phyloP scores from a whole-genome alignment of 768 basidiomycete genomes.

The Boletus subparvulus region DNA sequence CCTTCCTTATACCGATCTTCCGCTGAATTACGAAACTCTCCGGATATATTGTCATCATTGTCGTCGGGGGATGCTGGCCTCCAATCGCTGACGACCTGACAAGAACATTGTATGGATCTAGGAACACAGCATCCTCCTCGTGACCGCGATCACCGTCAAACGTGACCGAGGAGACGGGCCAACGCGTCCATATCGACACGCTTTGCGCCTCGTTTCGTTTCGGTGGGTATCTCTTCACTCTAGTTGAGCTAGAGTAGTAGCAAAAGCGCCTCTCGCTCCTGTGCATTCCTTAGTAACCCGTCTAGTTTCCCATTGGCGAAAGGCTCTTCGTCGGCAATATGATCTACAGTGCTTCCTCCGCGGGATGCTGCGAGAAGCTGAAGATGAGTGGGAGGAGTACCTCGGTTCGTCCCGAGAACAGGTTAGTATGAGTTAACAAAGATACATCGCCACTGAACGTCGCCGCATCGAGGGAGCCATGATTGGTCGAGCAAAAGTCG shows the following conservation, averaged over 20 bases:
- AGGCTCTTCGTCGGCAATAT: constrained; percentile 68
- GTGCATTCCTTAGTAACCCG: constrained; percentile 50
- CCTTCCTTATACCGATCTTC: constrained; percentile 34
- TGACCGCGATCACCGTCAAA: too few species aligned
- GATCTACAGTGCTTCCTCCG: constrained; percentile 50
- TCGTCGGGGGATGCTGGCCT: constrained; percentile 38
- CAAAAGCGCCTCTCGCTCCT: constrained; percentile 48
- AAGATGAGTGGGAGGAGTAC: constrained; percentile 55
- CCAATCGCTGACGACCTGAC: constrained; percentile 45
- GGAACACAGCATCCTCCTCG: constrained; percentile 16
- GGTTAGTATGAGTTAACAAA: constrained; percentile 52
- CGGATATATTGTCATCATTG: constrained; percentile 10
- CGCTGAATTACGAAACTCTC: constrained; percentile 9
- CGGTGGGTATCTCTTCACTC: constrained; percentile 27
- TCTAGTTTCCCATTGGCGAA: constrained; percentile 71
- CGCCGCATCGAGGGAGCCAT: constrained; percentile 18
- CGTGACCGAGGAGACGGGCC: constrained; percentile 43
- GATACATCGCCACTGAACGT: constrained; percentile 26
- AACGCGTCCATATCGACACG: constrained; percentile 60
- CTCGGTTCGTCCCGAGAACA: constrained; percentile 35
- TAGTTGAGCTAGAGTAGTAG: constrained; percentile 38
- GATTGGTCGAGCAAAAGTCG: constrained; percentile 61
- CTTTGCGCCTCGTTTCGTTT: constrained; percentile 34
- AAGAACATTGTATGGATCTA: constrained; percentile 21
- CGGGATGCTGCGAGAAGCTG: constrained; percentile 59